Conservation (phyloP, 768 basidiomycete genomes). For the Mycena leptocephala region DNA sequence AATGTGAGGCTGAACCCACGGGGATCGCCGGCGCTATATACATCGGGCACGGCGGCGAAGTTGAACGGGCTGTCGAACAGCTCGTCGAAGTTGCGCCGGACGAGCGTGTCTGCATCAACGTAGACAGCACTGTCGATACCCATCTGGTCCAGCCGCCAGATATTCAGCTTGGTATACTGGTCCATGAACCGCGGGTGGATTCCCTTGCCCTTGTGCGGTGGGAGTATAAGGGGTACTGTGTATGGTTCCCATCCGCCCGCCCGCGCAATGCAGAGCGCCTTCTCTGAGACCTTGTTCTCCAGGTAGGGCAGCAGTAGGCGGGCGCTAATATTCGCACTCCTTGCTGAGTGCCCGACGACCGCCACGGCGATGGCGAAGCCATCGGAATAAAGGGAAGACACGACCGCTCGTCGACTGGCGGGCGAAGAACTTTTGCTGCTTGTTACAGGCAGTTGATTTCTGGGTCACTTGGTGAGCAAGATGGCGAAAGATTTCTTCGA, state of each 20-base stretch:
- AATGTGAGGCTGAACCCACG: constrained; percentile 48
- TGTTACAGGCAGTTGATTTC: constrained; percentile 38
- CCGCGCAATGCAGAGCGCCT: constrained; percentile 48
- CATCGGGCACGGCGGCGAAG: constrained; percentile 53
- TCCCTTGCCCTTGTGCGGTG: constrained; percentile 47
- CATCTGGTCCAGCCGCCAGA: constrained; percentile 51
- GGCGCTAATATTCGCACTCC: constrained; percentile 41
- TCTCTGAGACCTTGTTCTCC: constrained; percentile 45
- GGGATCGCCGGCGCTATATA: constrained; percentile 39
- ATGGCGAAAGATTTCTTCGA: background rate
- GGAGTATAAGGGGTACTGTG: constrained; percentile 47
- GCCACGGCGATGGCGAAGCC: constrained; percentile 47
- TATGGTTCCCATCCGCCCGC: constrained; percentile 49
- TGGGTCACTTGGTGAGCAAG: no score
- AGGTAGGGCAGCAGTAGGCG: constrained; percentile 50
- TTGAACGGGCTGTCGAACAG: constrained; percentile 51
- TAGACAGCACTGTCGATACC: constrained; percentile 49
- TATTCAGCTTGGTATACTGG: constrained; percentile 54
- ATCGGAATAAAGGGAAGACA: constrained; percentile 48
- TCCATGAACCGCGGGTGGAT: constrained; percentile 49
- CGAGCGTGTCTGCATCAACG: constrained; percentile 54
- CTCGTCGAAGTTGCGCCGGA: constrained; percentile 51
- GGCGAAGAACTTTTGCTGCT: background rate
- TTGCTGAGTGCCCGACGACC: constrained; percentile 47
- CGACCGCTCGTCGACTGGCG: constrained; percentile 37